Percentiles rank a stretch among this genome's conserved stretches.
Evolutionary conservation across 768 basidiomycete species (phyloP).

Genomic region (Chalciporus piperatus): DNA sequence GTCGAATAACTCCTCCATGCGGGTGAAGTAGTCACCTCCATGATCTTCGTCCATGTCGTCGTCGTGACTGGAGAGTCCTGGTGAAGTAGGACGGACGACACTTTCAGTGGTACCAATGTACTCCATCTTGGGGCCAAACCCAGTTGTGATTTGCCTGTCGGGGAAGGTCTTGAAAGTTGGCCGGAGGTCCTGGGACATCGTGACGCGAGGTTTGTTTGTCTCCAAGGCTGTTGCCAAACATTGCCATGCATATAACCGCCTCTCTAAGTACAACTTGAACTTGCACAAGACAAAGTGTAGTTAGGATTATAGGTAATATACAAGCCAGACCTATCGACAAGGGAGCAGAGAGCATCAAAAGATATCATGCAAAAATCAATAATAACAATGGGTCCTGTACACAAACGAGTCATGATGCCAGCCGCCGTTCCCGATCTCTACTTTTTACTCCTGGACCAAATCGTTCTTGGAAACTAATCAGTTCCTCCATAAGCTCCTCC

Average conservation of each 20-base stretch:
- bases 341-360: neutral
- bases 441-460: constrained; percentile 62
- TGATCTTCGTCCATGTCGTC: constrained; percentile 22
- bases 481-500: constrained; percentile 88
- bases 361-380: constrained; percentile 17
- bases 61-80: constrained; percentile 16
- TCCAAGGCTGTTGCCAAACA: constrained; percentile 28
- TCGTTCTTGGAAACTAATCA: constrained; percentile 84
- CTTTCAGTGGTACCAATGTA: neutral
- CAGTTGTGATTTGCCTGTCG: neutral
- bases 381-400: constrained; percentile 1
- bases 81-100: constrained; percentile 5
- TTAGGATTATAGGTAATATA: constrained; percentile 4
- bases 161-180: no score
- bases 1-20: constrained; percentile 30
- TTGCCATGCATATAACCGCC: constrained; percentile 14
- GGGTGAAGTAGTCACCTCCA: constrained; percentile 24
- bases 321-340: neutral
- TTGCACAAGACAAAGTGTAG: neutral
- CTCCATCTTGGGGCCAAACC: constrained; percentile 8
- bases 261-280: neutral
- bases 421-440: constrained; percentile 53
- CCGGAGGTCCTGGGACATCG: neutral
- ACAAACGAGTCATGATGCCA: constrained; percentile 30
- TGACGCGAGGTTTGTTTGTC: constrained; percentile 21